Evolutionary conservation across 106 monocot species (phyloP).

Genomic region (Vanilla planifolia): DNA sequence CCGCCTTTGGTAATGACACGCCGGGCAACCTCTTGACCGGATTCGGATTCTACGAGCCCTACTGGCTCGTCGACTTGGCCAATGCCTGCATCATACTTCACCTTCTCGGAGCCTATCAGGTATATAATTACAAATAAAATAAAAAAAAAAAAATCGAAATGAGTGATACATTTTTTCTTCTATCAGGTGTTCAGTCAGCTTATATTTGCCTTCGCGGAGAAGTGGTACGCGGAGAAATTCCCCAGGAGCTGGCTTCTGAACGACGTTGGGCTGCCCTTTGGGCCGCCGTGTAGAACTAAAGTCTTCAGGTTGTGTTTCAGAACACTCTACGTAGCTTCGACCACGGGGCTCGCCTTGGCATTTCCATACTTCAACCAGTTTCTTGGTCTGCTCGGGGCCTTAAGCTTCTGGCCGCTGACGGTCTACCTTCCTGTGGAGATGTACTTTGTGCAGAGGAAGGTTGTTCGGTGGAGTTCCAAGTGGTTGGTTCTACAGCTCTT

Average conservation of each 20-base stretch:
- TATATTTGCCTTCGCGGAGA: constrained; percentile 56
- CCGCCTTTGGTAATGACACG: constrained; percentile 81
- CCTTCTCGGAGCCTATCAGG: constrained; percentile 86
- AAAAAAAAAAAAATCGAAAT: no score
- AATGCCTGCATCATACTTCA: constrained; percentile 84
- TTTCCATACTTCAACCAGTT: constrained; percentile 92
- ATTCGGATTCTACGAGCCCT: constrained; percentile 90
- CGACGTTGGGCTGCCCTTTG: constrained; percentile 26
- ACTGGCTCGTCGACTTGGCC: constrained; percentile 85
- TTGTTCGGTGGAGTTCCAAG: constrained; percentile 38
- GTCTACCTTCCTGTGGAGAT: constrained; percentile 89
- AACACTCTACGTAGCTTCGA: constrained; percentile 45
- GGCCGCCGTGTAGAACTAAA: constrained; percentile 27
- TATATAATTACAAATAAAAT: constrained; percentile 1
- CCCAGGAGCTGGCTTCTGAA: constrained; percentile 42
- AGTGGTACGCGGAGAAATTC: constrained; percentile 28
- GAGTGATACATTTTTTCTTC: no score
- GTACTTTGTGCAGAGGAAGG: constrained; percentile 67
- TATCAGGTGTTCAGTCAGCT: constrained; percentile 76
- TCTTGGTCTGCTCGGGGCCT: constrained; percentile 57
- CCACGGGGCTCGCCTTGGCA: constrained; percentile 52
- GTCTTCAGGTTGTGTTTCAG: constrained; percentile 52
- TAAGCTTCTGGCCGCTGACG: constrained; percentile 74
- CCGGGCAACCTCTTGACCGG: constrained; percentile 86
- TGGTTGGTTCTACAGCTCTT: constrained; percentile 54